These are phyloP conservation scores for Firmiana major DNA, from an alignment of 345 rosid species.

Conservation along the genomic window DNA sequence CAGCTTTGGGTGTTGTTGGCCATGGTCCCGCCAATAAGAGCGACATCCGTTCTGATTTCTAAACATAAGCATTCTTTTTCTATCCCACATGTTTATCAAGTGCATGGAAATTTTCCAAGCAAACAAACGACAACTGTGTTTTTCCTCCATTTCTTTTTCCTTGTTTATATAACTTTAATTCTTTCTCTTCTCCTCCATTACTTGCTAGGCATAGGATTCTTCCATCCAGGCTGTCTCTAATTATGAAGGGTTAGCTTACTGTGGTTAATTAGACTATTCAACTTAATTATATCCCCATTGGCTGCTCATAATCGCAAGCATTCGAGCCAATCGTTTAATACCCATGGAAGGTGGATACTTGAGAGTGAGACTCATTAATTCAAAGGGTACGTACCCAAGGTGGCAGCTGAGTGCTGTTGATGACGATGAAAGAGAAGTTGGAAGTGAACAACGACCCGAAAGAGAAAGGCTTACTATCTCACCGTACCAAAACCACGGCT, in stretches of 20 bases:
- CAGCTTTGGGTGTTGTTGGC: background rate
- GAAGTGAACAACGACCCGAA: background rate
- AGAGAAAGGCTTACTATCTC: too few species aligned
- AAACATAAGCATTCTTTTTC: background rate
- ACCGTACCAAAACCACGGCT: background rate
- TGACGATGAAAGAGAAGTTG: background rate
- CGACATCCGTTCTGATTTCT: background rate
- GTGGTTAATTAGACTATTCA: background rate
- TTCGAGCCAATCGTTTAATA: too few species aligned
- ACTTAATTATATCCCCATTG: background rate
- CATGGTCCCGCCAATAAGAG: conserved; percentile 1
- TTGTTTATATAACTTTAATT: background rate
- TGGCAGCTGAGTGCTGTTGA: too few species aligned
- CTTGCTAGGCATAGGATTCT: background rate
- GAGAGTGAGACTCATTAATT: too few species aligned
- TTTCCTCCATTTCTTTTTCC: background rate
- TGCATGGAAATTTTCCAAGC: background rate
- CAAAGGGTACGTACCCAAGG: too few species aligned
- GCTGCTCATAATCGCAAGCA: background rate
- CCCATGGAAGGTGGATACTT: too few species aligned
- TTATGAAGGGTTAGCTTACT: background rate
- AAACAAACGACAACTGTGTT: background rate
- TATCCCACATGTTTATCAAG: background rate
- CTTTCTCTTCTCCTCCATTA: background rate
- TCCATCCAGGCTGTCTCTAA: background rate